A percentile compares a stretch with the other conserved stretches of the same genome.
Conservation (phyloP, 2,329 filamentous ascomycete species). For the Botrytis fragariae region DNA sequence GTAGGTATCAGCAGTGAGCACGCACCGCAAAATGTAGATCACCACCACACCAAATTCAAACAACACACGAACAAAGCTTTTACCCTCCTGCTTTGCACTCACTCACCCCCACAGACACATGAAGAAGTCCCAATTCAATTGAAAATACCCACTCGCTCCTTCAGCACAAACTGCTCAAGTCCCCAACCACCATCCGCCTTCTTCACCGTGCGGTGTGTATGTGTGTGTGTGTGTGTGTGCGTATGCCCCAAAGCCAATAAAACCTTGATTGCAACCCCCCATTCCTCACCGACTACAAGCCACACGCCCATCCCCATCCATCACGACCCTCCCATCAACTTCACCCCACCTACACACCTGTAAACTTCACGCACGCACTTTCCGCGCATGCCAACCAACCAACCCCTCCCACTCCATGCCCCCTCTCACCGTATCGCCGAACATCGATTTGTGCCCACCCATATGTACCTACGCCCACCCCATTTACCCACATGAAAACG, state of each 20-base stretch:
- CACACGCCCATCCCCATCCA: background rate
- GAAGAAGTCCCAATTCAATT: background rate
- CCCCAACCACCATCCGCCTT: background rate
- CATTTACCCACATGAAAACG: background rate
- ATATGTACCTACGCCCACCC: background rate
- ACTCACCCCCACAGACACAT: background rate
- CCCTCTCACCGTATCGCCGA: conserved; percentile 4
- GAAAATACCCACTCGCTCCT: background rate
- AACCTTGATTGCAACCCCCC: background rate
- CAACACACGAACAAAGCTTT: conserved; percentile 1
- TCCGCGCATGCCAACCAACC: background rate
- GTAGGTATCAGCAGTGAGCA: background rate
- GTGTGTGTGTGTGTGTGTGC: background rate
- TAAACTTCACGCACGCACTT: background rate
- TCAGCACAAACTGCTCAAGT: background rate
- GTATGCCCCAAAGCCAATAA: background rate
- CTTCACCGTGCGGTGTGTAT: background rate
- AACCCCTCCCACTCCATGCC: background rate
- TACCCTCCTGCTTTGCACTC: background rate
- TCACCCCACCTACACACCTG: background rate
- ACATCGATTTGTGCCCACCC: background rate
- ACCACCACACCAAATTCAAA: background rate
- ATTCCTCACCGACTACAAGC: conserved; percentile 7
- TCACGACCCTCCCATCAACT: background rate
- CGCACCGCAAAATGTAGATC: background rate